Conservation (phyloP, 331 rosid genomes). For the Pyracantha coccinea region DNA sequence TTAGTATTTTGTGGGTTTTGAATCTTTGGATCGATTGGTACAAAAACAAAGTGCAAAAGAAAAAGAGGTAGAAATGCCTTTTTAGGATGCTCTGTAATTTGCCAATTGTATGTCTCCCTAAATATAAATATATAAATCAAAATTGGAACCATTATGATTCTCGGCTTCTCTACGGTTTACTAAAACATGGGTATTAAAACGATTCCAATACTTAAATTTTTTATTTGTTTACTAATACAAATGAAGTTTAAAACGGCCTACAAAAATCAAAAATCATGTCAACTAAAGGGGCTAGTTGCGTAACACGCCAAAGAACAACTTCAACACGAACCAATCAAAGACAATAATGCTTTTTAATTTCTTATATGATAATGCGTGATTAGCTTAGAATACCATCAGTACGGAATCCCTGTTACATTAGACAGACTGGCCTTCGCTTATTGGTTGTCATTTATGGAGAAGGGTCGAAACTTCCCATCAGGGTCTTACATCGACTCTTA, state of each 20-base stretch:
- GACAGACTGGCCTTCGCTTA: neutral
- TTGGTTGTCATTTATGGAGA: neutral
- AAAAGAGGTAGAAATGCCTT: conserved; percentile 4
- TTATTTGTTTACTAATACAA: too few relatives aligned
- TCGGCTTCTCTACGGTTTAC: too few relatives aligned
- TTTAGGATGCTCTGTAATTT: too few relatives aligned
- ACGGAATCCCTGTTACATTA: neutral
- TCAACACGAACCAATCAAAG: neutral
- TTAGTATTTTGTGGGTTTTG: conserved; percentile 34
- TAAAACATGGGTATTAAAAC: too few relatives aligned
- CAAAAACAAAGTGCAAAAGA: conserved; percentile 8
- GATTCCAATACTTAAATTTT: too few relatives aligned
- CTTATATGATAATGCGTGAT: neutral
- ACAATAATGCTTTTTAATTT: too few relatives aligned
- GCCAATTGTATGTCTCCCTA: too few relatives aligned
- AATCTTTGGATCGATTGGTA: conserved; percentile 29
- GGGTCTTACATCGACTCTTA: neutral
- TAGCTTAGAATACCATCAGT: too few relatives aligned
- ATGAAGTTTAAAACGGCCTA: too few relatives aligned
- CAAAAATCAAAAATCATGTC: too few relatives aligned
- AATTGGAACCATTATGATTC: too few relatives aligned
- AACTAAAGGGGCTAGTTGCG: too few relatives aligned
- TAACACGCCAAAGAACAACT: neutral
- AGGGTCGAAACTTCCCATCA: neutral
- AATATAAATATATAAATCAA: neutral